phyloP scores from a whole-genome alignment of 768 basidiomycete species.

The Suillus tomentosus region DNA sequence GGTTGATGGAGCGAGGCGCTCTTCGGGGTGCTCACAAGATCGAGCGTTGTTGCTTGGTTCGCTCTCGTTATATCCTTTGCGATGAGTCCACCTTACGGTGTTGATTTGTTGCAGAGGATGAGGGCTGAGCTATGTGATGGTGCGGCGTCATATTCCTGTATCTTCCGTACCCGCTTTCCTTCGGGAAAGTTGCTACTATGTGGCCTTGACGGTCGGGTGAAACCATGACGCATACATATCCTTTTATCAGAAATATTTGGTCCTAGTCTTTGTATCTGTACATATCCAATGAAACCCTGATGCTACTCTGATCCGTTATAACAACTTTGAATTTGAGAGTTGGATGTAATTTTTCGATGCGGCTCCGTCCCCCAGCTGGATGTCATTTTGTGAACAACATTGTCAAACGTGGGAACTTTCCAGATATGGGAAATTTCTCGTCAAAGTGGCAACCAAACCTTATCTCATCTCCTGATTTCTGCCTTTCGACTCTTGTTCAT shows the following conservation, averaged over 20 bases:
- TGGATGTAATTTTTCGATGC: too few species aligned
- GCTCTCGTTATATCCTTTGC: constrained; percentile 33
- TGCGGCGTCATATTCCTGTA: constrained; percentile 82
- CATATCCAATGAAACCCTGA: background rate
- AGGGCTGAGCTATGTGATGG: constrained; percentile 45
- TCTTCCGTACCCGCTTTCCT: constrained; percentile 61
- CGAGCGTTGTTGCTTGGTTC: constrained; percentile 40
- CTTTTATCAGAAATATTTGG: background rate
- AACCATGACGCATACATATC: constrained; percentile 76
- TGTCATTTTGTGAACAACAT: too few species aligned
- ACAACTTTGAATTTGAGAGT: too few species aligned
- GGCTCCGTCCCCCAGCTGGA: too few species aligned
- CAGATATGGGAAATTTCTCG: constrained; percentile 27
- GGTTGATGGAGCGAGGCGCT: constrained; percentile 80
- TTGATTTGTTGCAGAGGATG: constrained; percentile 49
- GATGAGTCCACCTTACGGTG: constrained; percentile 54
- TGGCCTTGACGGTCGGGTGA: constrained; percentile 80
- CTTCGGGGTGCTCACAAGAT: constrained; percentile 53
- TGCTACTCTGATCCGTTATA: background rate
- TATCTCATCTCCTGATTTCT: constrained; percentile 39
- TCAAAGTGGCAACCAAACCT: constrained; percentile 36
- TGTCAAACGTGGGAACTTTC: constrained; percentile 1
- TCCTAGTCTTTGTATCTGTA: background rate
- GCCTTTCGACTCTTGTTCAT: constrained; percentile 28
- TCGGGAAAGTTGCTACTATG: constrained; percentile 60